Conservation (phyloP, 306 rosid genomes). For the Fragaria ananassa region DNA sequence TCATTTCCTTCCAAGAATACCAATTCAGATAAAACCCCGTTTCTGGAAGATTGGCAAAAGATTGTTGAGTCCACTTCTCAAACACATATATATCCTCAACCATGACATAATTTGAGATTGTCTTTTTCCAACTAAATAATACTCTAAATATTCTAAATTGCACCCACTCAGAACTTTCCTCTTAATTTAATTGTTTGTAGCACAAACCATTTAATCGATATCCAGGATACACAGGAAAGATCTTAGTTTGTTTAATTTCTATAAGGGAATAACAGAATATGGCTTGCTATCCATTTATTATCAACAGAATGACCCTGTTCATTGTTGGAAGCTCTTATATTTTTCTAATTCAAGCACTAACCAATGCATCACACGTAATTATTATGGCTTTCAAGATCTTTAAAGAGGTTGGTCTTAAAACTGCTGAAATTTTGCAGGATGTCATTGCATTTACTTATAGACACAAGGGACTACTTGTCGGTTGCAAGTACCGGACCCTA, state of each 20-base stretch:
- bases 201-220: not conserved
- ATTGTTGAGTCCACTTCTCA: not conserved
- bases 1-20: not conserved
- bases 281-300: not conserved
- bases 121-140: no score
- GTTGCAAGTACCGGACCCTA: constrained; percentile 78
- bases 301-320: not conserved
- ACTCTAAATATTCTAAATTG: not conserved
- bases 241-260: not conserved
- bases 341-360: not conserved
- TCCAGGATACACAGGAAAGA: not conserved
- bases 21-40: not conserved
- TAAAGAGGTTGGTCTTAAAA: constrained; percentile 4
- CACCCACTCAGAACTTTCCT: not conserved
- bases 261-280: no score
- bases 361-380: not conserved
- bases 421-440: constrained; percentile 42
- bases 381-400: not conserved
- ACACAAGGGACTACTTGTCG: constrained; percentile 63
- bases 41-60: not conserved
- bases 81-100: not conserved
- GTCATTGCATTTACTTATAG: constrained; percentile 79
- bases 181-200: not conserved
- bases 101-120: not conserved
- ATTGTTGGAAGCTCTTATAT: not conserved